A percentile compares a stretch with the other conserved stretches of the same genome.
These are phyloP conservation scores for Xylariaceae sp. DNA, from an alignment of 2,329 filamentous ascomycete genomes.

Conservation along the genomic window DNA sequence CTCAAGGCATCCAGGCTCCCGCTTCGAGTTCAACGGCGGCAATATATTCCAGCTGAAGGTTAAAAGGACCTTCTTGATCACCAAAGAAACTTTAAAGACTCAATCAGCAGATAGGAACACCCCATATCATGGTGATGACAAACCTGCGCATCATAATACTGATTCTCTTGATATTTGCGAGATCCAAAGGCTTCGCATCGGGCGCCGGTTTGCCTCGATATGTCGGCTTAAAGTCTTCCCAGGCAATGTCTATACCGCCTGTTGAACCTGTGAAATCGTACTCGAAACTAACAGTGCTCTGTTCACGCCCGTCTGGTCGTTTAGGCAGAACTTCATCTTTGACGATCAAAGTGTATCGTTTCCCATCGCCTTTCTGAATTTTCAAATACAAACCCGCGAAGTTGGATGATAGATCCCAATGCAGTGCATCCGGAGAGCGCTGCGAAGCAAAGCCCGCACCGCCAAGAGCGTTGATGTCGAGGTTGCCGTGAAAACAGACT, in stretches of 20 bases:
- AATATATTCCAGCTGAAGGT: conserved; percentile 54
- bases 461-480: conserved; percentile 73
- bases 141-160: conserved; percentile 82
- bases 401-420: conserved; percentile 58
- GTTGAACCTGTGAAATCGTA: conserved; percentile 56
- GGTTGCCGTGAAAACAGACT: conserved; percentile 64
- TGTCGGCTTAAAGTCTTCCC: conserved; percentile 65
- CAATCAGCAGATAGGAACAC: conserved; percentile 21
- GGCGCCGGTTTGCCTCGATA: conserved; percentile 67
- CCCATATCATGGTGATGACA: conserved; percentile 16
- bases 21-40: conserved; percentile 34
- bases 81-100: conserved; percentile 64
- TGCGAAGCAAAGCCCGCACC: conserved; percentile 83
- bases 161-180: conserved; percentile 61
- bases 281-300: conserved; percentile 72
- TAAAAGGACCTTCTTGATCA: conserved; percentile 67
- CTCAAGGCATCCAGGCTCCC: too few relatives aligned
- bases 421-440: conserved; percentile 57
- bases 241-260: conserved; percentile 55
- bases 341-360: conserved; percentile 70
- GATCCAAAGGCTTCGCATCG: conserved; percentile 59
- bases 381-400: conserved; percentile 61
- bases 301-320: conserved; percentile 64
- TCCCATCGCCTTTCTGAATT: conserved; percentile 55
- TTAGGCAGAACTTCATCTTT: conserved; percentile 65